Evolutionary conservation across 163 green algal species (phyloP).

Genomic region (Chloroidium sp.): DNA sequence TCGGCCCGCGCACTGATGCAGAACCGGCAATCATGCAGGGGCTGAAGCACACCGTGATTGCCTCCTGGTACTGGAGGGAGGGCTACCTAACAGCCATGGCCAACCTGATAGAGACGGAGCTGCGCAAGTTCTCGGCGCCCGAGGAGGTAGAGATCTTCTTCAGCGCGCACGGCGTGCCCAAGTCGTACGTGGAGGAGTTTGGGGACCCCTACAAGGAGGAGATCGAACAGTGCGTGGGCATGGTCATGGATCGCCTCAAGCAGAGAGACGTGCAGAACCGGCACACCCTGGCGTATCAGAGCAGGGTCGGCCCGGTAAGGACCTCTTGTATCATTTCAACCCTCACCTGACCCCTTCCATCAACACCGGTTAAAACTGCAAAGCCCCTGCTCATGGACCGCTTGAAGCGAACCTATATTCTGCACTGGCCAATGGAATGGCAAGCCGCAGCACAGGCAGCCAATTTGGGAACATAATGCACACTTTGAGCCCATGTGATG

Average conservation of each 20-base stretch:
- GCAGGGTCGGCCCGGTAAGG: conserved; percentile 81
- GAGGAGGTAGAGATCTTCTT: conserved; percentile 80
- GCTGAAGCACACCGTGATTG: conserved; percentile 92
- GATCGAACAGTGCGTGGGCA: conserved; percentile 95
- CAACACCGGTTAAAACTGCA: too few species aligned
- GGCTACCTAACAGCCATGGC: conserved; percentile 87
- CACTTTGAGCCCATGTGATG: too few species aligned
- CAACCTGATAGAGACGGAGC: conserved; percentile 79
- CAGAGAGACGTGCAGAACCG: conserved; percentile 61
- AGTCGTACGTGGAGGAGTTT: conserved; percentile 79
- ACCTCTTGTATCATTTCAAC: too few species aligned
- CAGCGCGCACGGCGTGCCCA: conserved; percentile 92
- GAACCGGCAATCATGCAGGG: not conserved
- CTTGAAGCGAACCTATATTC: too few species aligned
- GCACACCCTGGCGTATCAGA: conserved; percentile 96
- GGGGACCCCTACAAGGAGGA: conserved; percentile 97
- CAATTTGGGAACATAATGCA: too few species aligned
- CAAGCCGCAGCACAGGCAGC: too few species aligned
- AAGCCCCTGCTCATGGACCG: too few species aligned
- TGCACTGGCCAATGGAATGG: too few species aligned
- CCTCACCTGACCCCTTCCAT: too few species aligned
- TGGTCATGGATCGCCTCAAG: conserved; percentile 85
- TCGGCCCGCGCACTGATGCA: not conserved
- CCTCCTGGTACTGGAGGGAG: conserved; percentile 81
- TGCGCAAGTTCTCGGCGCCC: conserved; percentile 36